Conservation (phyloP, 139 green algal species). For the Picochlorum sp. region DNA sequence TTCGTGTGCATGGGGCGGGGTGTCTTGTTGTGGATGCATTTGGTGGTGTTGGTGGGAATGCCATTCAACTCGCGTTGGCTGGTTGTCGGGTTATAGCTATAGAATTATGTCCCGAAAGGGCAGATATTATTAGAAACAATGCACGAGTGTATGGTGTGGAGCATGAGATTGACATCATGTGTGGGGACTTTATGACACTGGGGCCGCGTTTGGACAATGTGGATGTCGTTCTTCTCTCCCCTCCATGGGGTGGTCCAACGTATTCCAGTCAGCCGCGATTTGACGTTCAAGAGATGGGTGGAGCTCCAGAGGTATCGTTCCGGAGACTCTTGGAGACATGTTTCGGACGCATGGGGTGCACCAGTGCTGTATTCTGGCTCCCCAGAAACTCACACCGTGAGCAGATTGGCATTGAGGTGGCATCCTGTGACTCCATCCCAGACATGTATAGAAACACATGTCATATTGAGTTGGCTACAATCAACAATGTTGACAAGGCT, state of each 20-base stretch:
- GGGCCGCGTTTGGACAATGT: constrained; percentile 33
- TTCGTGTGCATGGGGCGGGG: constrained; percentile 9
- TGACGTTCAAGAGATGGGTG: constrained; percentile 47
- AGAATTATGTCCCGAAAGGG: constrained; percentile 45
- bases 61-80: constrained; percentile 63
- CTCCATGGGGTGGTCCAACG: constrained; percentile 80
- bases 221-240: constrained; percentile 80
- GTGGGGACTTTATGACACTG: constrained; percentile 54
- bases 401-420: constrained; percentile 34
- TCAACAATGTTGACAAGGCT: constrained; percentile 58
- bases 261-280: constrained; percentile 55
- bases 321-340: constrained; percentile 41
- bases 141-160: constrained; percentile 59
- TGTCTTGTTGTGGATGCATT: constrained; percentile 74
- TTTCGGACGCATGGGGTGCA: constrained; percentile 23
- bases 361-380: constrained; percentile 54
- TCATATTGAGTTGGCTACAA: constrained; percentile 45
- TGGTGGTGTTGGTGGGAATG: constrained; percentile 77
- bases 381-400: constrained; percentile 62
- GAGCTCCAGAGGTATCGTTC: constrained; percentile 34
- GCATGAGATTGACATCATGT: constrained; percentile 47
- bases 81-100: constrained; percentile 53
- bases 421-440: not conserved
- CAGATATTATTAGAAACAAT: constrained; percentile 61
- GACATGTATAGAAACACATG: constrained; percentile 20